Evolutionary conservation across 176 grass and related monocot genomes (phyloP), one percentile per base, ranked within the genome.

Genomic region (Carex myosuroides): DNA sequence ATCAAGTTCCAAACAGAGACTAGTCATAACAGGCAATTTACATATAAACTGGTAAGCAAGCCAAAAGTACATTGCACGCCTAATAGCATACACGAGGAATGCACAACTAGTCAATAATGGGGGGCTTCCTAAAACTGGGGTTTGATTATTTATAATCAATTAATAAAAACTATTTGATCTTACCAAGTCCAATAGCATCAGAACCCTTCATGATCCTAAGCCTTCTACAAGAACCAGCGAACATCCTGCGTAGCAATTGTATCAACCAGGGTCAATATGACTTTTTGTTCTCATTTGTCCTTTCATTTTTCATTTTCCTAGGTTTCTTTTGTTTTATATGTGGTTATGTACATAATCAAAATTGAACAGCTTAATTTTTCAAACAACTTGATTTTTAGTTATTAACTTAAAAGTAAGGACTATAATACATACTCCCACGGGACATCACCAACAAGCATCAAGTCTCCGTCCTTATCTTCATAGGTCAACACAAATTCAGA

Each of bases 371-470:
- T 29, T 29, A 29, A 29, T 29, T 29, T 29, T 29, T 29, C 26
- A 29, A 29, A 29, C 26, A 26, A 13, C 48, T 10, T 5, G 44
- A 65, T 42, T 82, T 80, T 22, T 66, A 54, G 46, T 82, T 66
- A 48, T 64, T 64, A 30, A 54, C 46, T 81, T 24, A 7, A 26
- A 78, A 85, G 67, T 60, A 84, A 63, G 58, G 18, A 66, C 16
- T 83, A 78, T 48, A 11, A 17, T 86, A 85, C 79, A 33, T 85
- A 94, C 93, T 81, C 37, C 93, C 93, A 94, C 1, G 93, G 93
- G 66, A 94, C 93, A 89, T 94, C 92, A 85, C 92, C 92, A 59
- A 94, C 92, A 87, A 94, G 90, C 92, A 94, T 94, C 92, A 88
- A 94, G 79, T 94, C 93, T 5, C 90, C 90, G 71, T 94, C 93